A percentile compares a stretch with the other conserved stretches of the same genome.
Conservation (phyloP, 768 basidiomycete species). For the Tephrocybe sp. region DNA sequence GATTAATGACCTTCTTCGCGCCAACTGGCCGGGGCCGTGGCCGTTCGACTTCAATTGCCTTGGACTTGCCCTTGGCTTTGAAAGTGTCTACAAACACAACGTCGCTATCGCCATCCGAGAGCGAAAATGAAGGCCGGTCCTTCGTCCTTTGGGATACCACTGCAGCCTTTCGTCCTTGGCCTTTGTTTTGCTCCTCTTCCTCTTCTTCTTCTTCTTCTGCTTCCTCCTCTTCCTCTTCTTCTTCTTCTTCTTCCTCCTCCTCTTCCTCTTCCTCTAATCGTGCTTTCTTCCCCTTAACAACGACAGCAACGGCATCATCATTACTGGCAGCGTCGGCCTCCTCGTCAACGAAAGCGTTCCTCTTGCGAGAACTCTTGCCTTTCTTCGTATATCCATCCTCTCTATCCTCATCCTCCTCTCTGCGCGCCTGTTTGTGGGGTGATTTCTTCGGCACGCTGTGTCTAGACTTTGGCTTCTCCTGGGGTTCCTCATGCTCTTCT, state of each 20-base stretch:
- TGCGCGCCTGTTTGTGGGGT: slow-evolving; percentile 10
- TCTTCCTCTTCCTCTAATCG: slow-evolving; percentile 7
- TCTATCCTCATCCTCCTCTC: slow-evolving; percentile 9
- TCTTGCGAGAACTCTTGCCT: background rate
- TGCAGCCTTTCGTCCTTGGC: background rate
- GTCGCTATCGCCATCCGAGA: slow-evolving; percentile 13
- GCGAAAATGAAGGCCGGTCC: slow-evolving; percentile 8
- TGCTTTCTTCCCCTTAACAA: background rate
- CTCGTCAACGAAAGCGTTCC: slow-evolving; percentile 2
- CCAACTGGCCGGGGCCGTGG: slow-evolving; percentile 8
- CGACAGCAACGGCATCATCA: slow-evolving; percentile 8
- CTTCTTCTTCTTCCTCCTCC: slow-evolving; percentile 11
- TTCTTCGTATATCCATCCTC: background rate
- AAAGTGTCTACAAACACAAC: slow-evolving; percentile 9
- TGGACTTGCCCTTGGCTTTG: slow-evolving; percentile 14
- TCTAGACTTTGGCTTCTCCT: slow-evolving; percentile 4
- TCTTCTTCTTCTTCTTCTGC: background rate
- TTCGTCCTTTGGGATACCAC: slow-evolving; percentile 6
- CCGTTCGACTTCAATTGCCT: slow-evolving; percentile 13
- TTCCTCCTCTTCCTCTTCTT: slow-evolving; percentile 10
- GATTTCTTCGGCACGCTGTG: slow-evolving; percentile 16
- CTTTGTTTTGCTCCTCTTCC: too few relatives aligned
- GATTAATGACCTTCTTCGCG: slow-evolving; percentile 8
- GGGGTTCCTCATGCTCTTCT: background rate
- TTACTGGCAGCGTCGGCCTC: slow-evolving; percentile 12